Base-by-base conservation (phyloP, 2,329 filamentous ascomycete genomes). In the Fusarium anthophilum region DNA sequence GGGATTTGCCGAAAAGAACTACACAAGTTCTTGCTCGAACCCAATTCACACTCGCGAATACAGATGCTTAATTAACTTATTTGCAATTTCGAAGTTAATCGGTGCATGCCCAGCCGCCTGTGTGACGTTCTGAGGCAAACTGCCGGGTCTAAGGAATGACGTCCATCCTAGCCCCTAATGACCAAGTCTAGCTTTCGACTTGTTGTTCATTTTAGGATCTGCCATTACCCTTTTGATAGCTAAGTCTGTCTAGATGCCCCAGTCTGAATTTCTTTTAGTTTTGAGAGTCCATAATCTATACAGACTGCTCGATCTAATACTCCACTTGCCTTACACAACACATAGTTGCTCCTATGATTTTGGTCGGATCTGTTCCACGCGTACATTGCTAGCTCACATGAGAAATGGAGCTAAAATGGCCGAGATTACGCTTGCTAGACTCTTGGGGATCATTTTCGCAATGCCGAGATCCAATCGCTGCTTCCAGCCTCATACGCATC, bases 221-320 rank as follows among this genome's bases (percentile, higher is more conserved):
- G 5, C 14, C 4, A 15, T 28, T n/a, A 3, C 2, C 4, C 1
- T 28, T 13, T 8, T 14, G 5, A 6, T 18, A 18, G 8, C 1
- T n/a, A 8, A 0, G 8, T 20, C 10, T 37, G 6, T 5, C 9
- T 1, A 1, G 13, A 53, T 53, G 2, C 9, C 17, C 6, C 7
- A 24, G 22, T 15, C 18, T 13, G 13, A 2, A 20, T 24, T 10
- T 22, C 1, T 3, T 5, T 8, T 1, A 26, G 13, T 15, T 22
- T 20, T 26, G 6, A 15, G 6, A 11, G 9, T 18, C 24, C 15
- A 14, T 7, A 18, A 18, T n/a, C 11, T n/a, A 14, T 28, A 14
- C 20, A 18, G 26, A n/a, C 4, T 15, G 10, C 13, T 26, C 30
- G n/a, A 28, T 30, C 26, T 30, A 11, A n/a, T 22, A 18, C 24